Evolutionary conservation across 2,329 filamentous ascomycete genomes (phyloP).

Genomic region (Juglanconis oblonga): DNA sequence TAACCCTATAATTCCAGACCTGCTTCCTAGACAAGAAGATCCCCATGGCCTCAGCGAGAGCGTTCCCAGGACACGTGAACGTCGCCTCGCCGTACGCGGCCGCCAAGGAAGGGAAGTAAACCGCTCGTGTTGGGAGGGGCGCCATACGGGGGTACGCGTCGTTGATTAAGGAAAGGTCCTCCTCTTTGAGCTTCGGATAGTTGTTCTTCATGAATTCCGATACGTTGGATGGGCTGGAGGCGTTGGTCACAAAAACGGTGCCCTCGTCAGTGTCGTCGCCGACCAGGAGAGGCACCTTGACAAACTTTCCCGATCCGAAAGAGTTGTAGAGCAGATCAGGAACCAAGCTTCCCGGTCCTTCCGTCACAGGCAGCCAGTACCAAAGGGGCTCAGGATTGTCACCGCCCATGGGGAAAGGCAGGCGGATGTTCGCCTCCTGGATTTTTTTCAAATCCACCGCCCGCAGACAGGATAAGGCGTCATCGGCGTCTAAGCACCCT

Average conservation of each 20-base stretch:
- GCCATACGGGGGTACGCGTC: slow-evolving; percentile 35
- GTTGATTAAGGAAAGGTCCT: slow-evolving; percentile 34
- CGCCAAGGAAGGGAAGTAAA: slow-evolving; percentile 42
- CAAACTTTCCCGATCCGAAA: slow-evolving; percentile 45
- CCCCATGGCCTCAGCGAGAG: slow-evolving; percentile 50
- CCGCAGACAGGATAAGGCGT: slow-evolving; percentile 42
- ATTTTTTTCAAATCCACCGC: slow-evolving; percentile 29
- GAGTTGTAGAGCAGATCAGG: slow-evolving; percentile 38
- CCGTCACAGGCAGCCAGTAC: slow-evolving; percentile 50
- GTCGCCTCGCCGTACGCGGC: slow-evolving; percentile 43
- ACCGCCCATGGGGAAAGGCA: slow-evolving; percentile 38
- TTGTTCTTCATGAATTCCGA: slow-evolving; percentile 42
- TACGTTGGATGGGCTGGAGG: slow-evolving; percentile 31
- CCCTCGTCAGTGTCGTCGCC: slow-evolving; percentile 47
- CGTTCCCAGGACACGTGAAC: slow-evolving; percentile 42
- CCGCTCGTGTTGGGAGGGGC: slow-evolving; percentile 34
- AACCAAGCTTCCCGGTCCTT: slow-evolving; percentile 40
- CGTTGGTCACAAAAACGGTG: slow-evolving; percentile 40
- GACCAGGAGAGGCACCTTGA: slow-evolving; percentile 52
- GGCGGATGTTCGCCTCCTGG: slow-evolving; percentile 37
- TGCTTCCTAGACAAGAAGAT: slow-evolving; percentile 30
- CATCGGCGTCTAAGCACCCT: slow-evolving; percentile 31
- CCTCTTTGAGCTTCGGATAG: slow-evolving; percentile 38
- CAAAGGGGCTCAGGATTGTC: slow-evolving; percentile 36
- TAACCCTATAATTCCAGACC: slow-evolving; percentile 48